Base-by-base conservation (phyloP, 148 eudicot genomes). In the Fallopia convolvulus region DNA sequence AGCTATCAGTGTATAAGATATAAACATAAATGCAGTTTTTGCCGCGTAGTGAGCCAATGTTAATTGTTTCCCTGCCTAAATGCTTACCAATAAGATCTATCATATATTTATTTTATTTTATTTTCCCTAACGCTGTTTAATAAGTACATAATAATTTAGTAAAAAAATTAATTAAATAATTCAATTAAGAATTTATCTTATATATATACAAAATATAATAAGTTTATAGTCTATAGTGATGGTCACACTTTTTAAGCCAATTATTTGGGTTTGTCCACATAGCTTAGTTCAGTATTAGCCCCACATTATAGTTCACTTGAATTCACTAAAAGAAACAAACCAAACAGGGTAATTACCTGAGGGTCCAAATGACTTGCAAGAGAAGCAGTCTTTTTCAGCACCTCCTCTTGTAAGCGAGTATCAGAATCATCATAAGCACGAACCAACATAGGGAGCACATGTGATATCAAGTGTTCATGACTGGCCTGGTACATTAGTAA, bases 371-470 rank as follows among this genome's bases (percentile, higher is more conserved):
- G 94, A 82, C 88, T 92, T 60, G 97, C 86, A 81, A 95, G 94
- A 46, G 87, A 70, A 18, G 85, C 77, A 58, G 99, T 89, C 86
- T 80, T 90, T 81, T 92, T 95, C 72, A 95, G 83, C 78, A 86
- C 94, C 86, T 95, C 99, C 86, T 95, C 97, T 87, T 95, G 99
- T 90, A 92, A 84, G 80, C 99, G 99, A 76, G 94, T 87, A 82
- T 95, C 99, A 61, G 85, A 83, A 83, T 95, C 99, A 87, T 91
- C 99, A 87, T 92, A 95, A 60, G 97, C 97, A 83, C 94, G 97
- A 78, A 92, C 88, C 83, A 95, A 89, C 89, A 92, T 88, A 61
- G 99, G 99, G 71, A 95, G 89, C 20, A 95, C 91, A 86, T 90
- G 94, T 47, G 93, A 85, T 79, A 89, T 84, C 26, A 95, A 81